Evolutionary conservation across 306 rosid genomes (phyloP), one percentile per base, ranked within the genome.

Genomic region (Glycine soja): DNA sequence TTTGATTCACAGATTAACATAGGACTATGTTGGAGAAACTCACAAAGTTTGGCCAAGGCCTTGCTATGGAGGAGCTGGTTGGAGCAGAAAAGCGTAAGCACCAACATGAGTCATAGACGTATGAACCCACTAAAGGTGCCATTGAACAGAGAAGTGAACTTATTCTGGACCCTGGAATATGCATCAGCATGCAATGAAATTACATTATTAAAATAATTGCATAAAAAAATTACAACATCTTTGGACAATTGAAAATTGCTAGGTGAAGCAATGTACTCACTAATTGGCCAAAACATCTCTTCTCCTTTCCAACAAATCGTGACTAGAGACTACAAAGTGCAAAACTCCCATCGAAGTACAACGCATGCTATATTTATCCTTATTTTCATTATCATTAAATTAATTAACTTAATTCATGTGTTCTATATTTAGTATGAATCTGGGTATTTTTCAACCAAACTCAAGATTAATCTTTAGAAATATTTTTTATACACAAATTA

Each of bases 211-310:
- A 11, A 12, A 5, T 32, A 48, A 56, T 57, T 58, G 40, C 10
- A 68, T 45, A 15, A 64, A 38, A 61, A 14, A 63, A 12, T 0
- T 63, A 42, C 50, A 13, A 38, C 3, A 36, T 38, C 30, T n/a
- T n/a, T n/a, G n/a, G n/a, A n/a, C n/a, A n/a, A 65, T 43, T 59
- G 56, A 64, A 63, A 62, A 63, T 16, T 14, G 51, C 12, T 16
- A 10, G 10, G 18, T 10, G 5, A 3, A 3, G 18, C 54, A 50
- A 30, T 15, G 36, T 18, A 81, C 92, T 88, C 71, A 91, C 97
- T 78, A 75, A 86, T 89, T 81, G 81, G 81, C 89, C 88, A 87
- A 83, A 75, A 62, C 94, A 89, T 88, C 80, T 83, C 83, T 80
- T 75, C 85, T 52, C 7, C 43, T 82, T 80, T 86, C 48, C 30